These are phyloP conservation scores for Corchorus capsularis DNA, from an alignment of 345 rosid genomes.

Conservation along the genomic window DNA sequence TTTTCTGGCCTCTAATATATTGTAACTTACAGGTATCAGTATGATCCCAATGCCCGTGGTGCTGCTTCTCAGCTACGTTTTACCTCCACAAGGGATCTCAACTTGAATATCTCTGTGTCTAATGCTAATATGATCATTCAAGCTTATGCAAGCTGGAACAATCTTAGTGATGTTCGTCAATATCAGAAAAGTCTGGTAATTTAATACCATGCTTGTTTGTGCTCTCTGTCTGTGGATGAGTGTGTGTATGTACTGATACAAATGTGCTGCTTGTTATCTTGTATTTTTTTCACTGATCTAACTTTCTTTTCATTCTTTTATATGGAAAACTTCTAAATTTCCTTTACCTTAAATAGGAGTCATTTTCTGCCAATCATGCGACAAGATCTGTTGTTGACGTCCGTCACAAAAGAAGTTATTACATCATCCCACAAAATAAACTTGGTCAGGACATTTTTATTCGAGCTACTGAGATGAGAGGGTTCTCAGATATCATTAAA, in stretches of 20 bases:
- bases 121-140: slow-evolving; percentile 91
- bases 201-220: slow-evolving; percentile 14
- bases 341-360: slow-evolving; percentile 45
- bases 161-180: slow-evolving; percentile 59
- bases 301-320: neutral
- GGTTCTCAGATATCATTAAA: slow-evolving; percentile 54
- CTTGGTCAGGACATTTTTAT: slow-evolving; percentile 93
- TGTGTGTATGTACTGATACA: neutral
- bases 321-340: neutral
- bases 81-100: slow-evolving; percentile 71
- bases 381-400: slow-evolving; percentile 62
- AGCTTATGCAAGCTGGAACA: slow-evolving; percentile 98
- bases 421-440: slow-evolving; percentile 84
- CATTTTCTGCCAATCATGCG: slow-evolving; percentile 45
- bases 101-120: slow-evolving; percentile 81
- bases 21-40: slow-evolving; percentile 67
- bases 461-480: slow-evolving; percentile 66
- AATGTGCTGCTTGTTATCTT: slow-evolving; percentile 13
- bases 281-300: neutral
- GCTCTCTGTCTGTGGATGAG: slow-evolving; percentile 11
- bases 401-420: slow-evolving; percentile 77
- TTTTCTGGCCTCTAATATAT: slow-evolving; percentile 22
- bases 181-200: slow-evolving; percentile 51
- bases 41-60: slow-evolving; percentile 68
- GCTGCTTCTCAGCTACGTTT: slow-evolving; percentile 87